Evolutionary conservation across 192 early-diverging fungal species (phyloP), one percentile per base, ranked within the genome.

Genomic region (Coemansia sp.): DNA sequence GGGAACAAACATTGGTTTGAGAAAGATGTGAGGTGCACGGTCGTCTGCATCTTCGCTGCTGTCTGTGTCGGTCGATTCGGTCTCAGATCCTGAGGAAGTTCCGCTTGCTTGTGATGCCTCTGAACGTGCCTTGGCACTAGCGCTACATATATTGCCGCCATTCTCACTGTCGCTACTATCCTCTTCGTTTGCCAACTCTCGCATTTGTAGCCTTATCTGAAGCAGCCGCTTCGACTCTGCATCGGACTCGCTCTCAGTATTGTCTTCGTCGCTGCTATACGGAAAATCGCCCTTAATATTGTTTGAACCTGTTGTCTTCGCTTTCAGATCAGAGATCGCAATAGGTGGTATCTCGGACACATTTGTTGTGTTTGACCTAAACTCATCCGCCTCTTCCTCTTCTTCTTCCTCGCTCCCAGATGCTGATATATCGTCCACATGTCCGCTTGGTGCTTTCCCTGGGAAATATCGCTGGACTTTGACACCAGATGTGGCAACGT

Each of bases 1-100:
- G 67, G 93, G 88, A 46, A 96, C 87, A 84, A 97, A 99, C 20
- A 96, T 85, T 4, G 96, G 96, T 69, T 96, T 97, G 11, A 94
- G 71, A 66, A 96, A 69, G 14, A 81, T 78, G 36, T 66, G 83
- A 6, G 77, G 66, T 13, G 86, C 76, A 19, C 86, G 77, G 36
- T 84, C 81, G 52, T 93, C 94, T 65, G 92, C 90, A 29, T 71
- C 74, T 9, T 63, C 58, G 6, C 65, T 74, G 33, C 69, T 76
- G 11, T 65, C 63, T 22, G 62, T 57, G 34, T 57, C 29, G 11
- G 55, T 17, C 14, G 34, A 57, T 3, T 49, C 65, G 25, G 42
- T 48, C 15, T 61, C 67, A 1, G 46, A 23, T 20, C 48, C 54
- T 10, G 19, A 57, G 9, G 55, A 19, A 25, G 13, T 32, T 4